phyloP scores from a whole-genome alignment of 805 yeast genomes.

The Cyberlindnera mississippiensis region DNA sequence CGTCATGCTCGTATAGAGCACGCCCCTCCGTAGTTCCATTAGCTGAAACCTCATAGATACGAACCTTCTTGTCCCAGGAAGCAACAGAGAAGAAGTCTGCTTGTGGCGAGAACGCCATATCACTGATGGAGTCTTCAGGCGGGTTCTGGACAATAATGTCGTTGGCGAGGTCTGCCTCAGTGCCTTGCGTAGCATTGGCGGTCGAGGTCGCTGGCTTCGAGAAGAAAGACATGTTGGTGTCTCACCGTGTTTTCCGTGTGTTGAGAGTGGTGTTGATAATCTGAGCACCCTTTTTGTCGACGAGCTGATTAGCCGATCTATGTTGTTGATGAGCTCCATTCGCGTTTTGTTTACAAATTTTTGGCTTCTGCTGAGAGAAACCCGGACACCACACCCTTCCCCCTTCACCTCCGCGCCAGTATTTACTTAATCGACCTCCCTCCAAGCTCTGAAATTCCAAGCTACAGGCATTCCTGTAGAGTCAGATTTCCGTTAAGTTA shows the following conservation, averaged over 20 bases:
- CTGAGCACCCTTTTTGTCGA: background rate
- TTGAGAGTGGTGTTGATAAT: background rate
- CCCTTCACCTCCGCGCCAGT: background rate
- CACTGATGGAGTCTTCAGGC: constrained; percentile 90
- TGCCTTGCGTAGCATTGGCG: constrained; percentile 19
- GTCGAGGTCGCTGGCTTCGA: constrained; percentile 26
- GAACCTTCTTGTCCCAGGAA: constrained; percentile 93
- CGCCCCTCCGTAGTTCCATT: constrained; percentile 82
- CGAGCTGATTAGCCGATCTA: background rate
- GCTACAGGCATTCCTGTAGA: background rate
- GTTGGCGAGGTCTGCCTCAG: constrained; percentile 50
- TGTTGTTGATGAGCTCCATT: background rate
- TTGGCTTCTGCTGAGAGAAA: background rate
- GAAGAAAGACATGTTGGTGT: constrained; percentile 40
- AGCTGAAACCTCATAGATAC: constrained; percentile 80
- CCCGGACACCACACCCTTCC: background rate
- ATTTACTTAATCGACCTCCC: background rate
- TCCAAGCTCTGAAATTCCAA: background rate
- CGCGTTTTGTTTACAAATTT: constrained; percentile 1
- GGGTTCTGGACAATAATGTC: constrained; percentile 72
- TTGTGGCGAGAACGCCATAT: constrained; percentile 79
- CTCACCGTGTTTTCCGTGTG: background rate
- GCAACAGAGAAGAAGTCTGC: constrained; percentile 77
- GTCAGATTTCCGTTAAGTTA: background rate
- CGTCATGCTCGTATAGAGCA: constrained; percentile 86